Percentiles rank a stretch among this genome's conserved stretches.
Evolutionary conservation across 1,139 yeast species (phyloP).

Genomic region (Saccharomycopsis phalli): DNA sequence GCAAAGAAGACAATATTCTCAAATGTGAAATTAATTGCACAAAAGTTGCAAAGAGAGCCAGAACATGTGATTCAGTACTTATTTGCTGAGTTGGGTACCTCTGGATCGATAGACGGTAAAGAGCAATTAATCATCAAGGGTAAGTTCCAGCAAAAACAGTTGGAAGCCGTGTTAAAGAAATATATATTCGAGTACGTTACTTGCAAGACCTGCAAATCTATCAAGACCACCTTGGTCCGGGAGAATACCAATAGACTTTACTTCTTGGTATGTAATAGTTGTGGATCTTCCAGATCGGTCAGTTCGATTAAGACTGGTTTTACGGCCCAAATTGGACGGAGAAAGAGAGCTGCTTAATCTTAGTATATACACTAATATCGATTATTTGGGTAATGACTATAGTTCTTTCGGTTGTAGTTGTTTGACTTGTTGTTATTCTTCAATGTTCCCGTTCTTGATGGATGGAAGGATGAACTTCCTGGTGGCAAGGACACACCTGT

Average conservation of each 20-base stretch:
- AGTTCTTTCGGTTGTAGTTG: constrained; percentile 5
- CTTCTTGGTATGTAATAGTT: constrained; percentile 94
- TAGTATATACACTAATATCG: background rate
- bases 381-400: background rate
- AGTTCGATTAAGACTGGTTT: constrained; percentile 98
- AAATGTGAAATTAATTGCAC: constrained; percentile 89
- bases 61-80: constrained; percentile 94
- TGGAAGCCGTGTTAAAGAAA: constrained; percentile 93
- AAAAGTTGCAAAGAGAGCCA: constrained; percentile 90
- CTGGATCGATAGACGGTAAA: constrained; percentile 98
- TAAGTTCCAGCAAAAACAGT: constrained; percentile 94
- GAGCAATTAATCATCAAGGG: constrained; percentile 96
- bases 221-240: constrained; percentile 92
- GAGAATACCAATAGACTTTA: constrained; percentile 94
- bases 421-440: constrained; percentile 17
- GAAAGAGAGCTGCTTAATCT: constrained; percentile 37
- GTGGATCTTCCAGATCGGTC: constrained; percentile 97
- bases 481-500: constrained; percentile 1
- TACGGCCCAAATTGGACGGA: constrained; percentile 90
- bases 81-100: constrained; percentile 98
- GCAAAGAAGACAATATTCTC: constrained; percentile 97
- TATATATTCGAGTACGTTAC: constrained; percentile 96
- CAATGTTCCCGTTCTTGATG: constrained; percentile 10
- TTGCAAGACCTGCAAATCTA: constrained; percentile 97
- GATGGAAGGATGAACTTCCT: background rate